These are phyloP conservation scores for Manihot esculenta DNA, from an alignment of 441 rosid species.

Conservation along the genomic window DNA sequence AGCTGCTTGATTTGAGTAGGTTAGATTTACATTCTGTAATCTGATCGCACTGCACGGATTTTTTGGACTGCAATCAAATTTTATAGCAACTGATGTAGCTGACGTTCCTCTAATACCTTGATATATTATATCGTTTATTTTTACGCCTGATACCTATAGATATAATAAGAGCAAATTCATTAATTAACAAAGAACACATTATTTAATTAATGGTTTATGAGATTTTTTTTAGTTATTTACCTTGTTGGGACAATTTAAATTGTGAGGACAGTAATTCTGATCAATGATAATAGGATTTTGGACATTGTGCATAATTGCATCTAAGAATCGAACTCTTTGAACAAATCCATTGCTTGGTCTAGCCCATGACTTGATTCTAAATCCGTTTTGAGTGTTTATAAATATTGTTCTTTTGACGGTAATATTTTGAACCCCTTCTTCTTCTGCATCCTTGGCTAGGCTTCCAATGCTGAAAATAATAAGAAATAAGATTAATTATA, in stretches of 20 bases:
- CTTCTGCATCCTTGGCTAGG: not conserved
- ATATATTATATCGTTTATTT: no score
- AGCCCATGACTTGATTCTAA: constrained; percentile 14
- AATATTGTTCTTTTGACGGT: not conserved
- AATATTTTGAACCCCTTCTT: constrained; percentile 11
- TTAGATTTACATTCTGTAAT: no score
- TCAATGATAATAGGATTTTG: not conserved
- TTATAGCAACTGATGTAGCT: no score
- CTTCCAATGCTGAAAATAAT: constrained; percentile 8
- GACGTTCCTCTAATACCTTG: no score
- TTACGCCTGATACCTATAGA: no score
- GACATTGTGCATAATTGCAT: not conserved
- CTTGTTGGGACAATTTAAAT: constrained; percentile 3
- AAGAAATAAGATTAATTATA: not conserved
- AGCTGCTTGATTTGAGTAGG: no score
- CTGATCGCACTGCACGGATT: no score
- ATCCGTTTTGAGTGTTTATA: constrained; percentile 3
- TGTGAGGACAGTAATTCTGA: not conserved
- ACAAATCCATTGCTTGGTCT: constrained; percentile 5
- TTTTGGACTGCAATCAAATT: no score
- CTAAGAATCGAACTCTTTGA: not conserved
- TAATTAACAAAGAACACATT: no score
- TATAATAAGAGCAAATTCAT: no score
- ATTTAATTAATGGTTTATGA: no score
- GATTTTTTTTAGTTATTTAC: not conserved